Evolutionary conservation across 2,329 filamentous ascomycete species (phyloP).

Genomic region (Aschersonia sp.): DNA sequence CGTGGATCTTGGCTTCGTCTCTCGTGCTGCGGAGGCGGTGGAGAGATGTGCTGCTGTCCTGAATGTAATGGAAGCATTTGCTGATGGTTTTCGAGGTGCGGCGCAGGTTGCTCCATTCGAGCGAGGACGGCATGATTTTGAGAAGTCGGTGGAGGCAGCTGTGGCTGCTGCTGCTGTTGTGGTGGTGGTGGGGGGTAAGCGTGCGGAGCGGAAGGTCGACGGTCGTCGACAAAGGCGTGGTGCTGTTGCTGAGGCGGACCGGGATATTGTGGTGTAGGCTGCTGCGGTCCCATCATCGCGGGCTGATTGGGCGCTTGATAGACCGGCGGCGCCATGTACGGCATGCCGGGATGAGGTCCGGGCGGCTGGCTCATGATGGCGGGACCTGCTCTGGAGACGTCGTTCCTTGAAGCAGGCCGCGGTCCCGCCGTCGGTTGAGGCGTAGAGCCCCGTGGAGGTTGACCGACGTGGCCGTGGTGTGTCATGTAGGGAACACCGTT

Average conservation of each 20-base stretch:
- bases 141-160: conserved; percentile 30
- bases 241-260: conserved; percentile 23
- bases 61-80: conserved; percentile 22
- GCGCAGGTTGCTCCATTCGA: conserved; percentile 44
- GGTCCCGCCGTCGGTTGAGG: conserved; percentile 65
- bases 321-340: conserved; percentile 75
- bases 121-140: conserved; percentile 28
- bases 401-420: conserved; percentile 57
- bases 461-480: conserved; percentile 18
- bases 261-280: conserved; percentile 23
- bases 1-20: conserved; percentile 34
- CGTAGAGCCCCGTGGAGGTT: conserved; percentile 54
- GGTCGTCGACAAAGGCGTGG: conserved; percentile 63
- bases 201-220: conserved; percentile 55
- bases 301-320: conserved; percentile 39
- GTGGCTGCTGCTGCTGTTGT: conserved; percentile 45
- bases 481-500: conserved; percentile 60
- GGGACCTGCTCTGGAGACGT: conserved; percentile 60
- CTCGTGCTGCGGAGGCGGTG: conserved; percentile 28
- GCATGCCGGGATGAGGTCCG: conserved; percentile 46
- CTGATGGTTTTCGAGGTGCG: conserved; percentile 40
- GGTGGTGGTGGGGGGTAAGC: conserved; percentile 13
- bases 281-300: conserved; percentile 19
- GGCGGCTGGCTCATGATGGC: conserved; percentile 58
- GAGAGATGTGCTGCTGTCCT: conserved; percentile 21